Percentiles rank a stretch among this genome's conserved stretches.
Evolutionary conservation across 1,284 basidiomycete species (phyloP).

Genomic region (Ustilago loliicola): DNA sequence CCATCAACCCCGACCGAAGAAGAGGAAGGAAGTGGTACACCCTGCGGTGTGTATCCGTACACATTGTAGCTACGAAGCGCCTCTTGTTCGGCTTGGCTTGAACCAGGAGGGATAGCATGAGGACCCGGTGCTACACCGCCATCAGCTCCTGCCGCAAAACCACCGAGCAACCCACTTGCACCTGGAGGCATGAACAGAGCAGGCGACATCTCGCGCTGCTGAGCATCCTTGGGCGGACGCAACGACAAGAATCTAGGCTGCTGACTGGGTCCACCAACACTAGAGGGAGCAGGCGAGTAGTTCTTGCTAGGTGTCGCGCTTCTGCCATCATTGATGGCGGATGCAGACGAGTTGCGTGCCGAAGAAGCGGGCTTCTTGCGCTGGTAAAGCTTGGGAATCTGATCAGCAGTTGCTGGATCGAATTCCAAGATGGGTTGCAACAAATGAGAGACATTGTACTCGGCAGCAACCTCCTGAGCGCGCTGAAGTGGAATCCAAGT

Average conservation of each 20-base stretch:
- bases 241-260: slow-evolving; percentile 64
- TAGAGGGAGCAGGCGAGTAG: slow-evolving; percentile 44
- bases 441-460: slow-evolving; percentile 68
- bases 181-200: slow-evolving; percentile 55
- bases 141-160: slow-evolving; percentile 15
- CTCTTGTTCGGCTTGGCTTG: slow-evolving; percentile 51
- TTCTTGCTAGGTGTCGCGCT: slow-evolving; percentile 28
- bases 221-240: slow-evolving; percentile 51
- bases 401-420: slow-evolving; percentile 62
- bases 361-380: slow-evolving; percentile 48
- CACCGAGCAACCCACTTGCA: slow-evolving; percentile 50
- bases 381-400: slow-evolving; percentile 59
- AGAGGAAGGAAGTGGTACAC: slow-evolving; percentile 49
- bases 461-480: slow-evolving; percentile 66
- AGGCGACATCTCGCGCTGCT: slow-evolving; percentile 42
- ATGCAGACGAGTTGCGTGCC: slow-evolving; percentile 56
- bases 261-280: slow-evolving; percentile 52
- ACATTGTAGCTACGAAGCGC: slow-evolving; percentile 57
- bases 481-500: slow-evolving; percentile 79
- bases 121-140: slow-evolving; percentile 10
- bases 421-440: slow-evolving; percentile 68
- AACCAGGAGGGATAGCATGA: slow-evolving; percentile 61
- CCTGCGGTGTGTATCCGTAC: slow-evolving; percentile 62
- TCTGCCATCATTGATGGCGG: slow-evolving; percentile 43
- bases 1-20: slow-evolving; percentile 16